phyloP scores from a whole-genome alignment of 2,329 filamentous ascomycete genomes.

The Fusarium pininemorale region DNA sequence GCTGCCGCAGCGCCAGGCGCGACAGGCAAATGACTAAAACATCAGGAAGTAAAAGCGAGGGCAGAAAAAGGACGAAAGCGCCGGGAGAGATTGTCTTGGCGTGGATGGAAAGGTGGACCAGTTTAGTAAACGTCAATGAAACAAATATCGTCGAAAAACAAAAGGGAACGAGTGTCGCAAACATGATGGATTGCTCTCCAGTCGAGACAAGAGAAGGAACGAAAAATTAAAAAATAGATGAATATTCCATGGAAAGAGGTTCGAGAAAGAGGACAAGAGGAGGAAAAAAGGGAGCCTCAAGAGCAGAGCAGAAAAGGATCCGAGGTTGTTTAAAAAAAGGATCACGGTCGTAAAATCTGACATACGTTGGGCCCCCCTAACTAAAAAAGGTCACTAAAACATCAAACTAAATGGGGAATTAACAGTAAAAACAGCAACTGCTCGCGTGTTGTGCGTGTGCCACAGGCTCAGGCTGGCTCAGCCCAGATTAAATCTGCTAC shows the following conservation, averaged over 20 bases:
- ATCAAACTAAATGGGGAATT: neutral
- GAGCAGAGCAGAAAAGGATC: neutral
- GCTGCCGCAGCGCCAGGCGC: slow-evolving; percentile 43
- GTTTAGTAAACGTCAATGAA: slow-evolving; percentile 43
- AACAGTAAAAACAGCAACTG: slow-evolving; percentile 36
- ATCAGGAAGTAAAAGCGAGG: slow-evolving; percentile 44
- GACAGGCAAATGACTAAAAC: slow-evolving; percentile 37
- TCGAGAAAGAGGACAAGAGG: neutral
- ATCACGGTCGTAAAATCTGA: neutral
- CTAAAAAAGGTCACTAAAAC: neutral
- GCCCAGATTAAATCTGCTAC: slow-evolving; percentile 8
- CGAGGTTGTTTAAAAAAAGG: neutral
- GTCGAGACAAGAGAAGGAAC: neutral
- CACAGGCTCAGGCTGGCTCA: neutral
- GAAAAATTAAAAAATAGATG: neutral
- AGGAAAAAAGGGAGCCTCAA: neutral
- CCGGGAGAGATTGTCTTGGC: slow-evolving; percentile 37
- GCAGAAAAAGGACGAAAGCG: slow-evolving; percentile 43
- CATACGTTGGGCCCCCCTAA: neutral
- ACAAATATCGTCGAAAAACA: slow-evolving; percentile 44
- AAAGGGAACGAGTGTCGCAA: slow-evolving; percentile 40
- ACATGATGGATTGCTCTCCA: slow-evolving; percentile 23
- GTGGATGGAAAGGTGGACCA: slow-evolving; percentile 44
- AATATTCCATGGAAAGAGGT: neutral
- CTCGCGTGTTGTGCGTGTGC: slow-evolving; percentile 34